phyloP scores from a whole-genome alignment of 495 filamentous ascomycete genomes.

The Tuber magnatum region DNA sequence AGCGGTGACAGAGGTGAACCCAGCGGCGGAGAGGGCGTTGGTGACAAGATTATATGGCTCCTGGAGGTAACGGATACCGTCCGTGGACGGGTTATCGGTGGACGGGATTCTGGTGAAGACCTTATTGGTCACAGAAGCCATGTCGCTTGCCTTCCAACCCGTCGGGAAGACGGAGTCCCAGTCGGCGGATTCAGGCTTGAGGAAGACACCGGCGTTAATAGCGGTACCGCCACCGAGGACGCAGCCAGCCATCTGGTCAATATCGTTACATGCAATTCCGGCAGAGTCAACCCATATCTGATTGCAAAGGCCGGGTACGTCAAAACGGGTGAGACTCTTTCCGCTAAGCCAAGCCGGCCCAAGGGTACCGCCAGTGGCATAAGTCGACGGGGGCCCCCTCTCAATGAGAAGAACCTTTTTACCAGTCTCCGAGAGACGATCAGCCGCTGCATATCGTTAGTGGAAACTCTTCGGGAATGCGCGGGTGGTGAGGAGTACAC shows the following conservation, averaged over 20 bases:
- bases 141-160: conserved; percentile 63
- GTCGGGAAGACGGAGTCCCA: conserved; percentile 68
- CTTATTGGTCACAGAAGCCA: conserved; percentile 51
- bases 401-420: conserved; percentile 61
- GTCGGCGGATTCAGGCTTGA: conserved; percentile 52
- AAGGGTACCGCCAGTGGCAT: conserved; percentile 51
- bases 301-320: conserved; percentile 72
- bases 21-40: conserved; percentile 49
- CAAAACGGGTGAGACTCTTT: conserved; percentile 64
- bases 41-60: conserved; percentile 55
- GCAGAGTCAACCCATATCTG: conserved; percentile 58
- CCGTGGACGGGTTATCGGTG: conserved; percentile 58
- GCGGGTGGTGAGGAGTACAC: neutral
- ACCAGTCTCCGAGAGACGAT: conserved; percentile 57
- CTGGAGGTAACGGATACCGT: conserved; percentile 63
- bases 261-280: conserved; percentile 61
- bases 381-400: conserved; percentile 56
- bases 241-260: conserved; percentile 67
- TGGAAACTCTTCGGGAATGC: neutral
- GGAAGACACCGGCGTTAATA: conserved; percentile 59
- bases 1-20: conserved; percentile 58
- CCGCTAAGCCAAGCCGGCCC: conserved; percentile 57
- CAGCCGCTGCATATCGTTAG: conserved; percentile 46
- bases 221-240: conserved; percentile 72
- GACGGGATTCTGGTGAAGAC: conserved; percentile 66